phyloP scores from a whole-genome alignment of 352 stramenopile species.

The Phytopythium cucurbitacearum region DNA sequence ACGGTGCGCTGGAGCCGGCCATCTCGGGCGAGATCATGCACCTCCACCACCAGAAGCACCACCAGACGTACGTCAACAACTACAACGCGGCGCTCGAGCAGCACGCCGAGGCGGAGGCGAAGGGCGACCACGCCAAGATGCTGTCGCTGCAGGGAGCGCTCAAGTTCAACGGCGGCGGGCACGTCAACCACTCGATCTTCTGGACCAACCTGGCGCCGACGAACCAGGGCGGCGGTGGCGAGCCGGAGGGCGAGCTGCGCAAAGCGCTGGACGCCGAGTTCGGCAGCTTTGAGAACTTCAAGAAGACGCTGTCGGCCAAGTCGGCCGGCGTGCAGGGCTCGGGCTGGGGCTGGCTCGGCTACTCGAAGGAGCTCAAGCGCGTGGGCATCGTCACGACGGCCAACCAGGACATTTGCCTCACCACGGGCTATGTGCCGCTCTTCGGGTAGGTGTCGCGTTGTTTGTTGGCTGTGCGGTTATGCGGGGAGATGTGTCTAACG shows the following conservation, averaged over 20 bases:
- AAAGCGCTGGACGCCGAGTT: conserved; percentile 92
- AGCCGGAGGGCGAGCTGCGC: conserved; percentile 80
- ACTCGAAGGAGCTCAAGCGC: conserved; percentile 77
- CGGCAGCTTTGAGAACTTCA: conserved; percentile 91
- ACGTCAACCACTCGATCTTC: conserved; percentile 99
- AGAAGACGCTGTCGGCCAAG: conserved; percentile 84
- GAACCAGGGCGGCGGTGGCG: conserved; percentile 71
- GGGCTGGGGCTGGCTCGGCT: conserved; percentile 98
- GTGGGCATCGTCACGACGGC: conserved; percentile 88
- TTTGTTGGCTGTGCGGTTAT: neutral
- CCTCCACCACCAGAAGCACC: conserved; percentile 96
- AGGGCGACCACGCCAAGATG: conserved; percentile 88
- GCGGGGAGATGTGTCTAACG: neutral
- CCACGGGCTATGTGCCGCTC: conserved; percentile 94
- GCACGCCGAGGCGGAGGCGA: conserved; percentile 86
- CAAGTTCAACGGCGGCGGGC: conserved; percentile 98
- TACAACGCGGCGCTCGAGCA: conserved; percentile 94
- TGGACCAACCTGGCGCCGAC: conserved; percentile 94
- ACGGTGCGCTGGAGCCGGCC: conserved; percentile 81
- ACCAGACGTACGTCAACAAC: conserved; percentile 96
- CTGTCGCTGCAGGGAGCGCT: conserved; percentile 90
- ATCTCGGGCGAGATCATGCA: conserved; percentile 91
- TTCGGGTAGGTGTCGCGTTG: conserved; percentile 52
- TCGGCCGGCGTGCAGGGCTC: conserved; percentile 94
- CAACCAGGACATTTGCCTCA: conserved; percentile 96